These are phyloP conservation scores for Pisolithus orientalis DNA, from an alignment of 768 basidiomycete genomes.

Conservation along the genomic window DNA sequence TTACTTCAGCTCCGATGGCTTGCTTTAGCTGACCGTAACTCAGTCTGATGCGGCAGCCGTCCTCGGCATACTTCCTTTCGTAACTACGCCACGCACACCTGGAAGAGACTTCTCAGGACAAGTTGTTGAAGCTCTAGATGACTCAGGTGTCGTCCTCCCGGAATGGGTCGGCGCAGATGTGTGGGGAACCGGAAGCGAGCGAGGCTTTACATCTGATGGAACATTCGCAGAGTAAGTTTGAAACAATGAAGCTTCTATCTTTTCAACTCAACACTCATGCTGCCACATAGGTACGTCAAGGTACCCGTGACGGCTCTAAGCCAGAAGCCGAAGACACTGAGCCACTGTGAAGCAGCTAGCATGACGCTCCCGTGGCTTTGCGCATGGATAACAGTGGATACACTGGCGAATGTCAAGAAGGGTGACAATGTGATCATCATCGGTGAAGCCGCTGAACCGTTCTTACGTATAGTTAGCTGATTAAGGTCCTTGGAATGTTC, in stretches of 20 bases:
- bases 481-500: not conserved
- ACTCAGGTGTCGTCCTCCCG: slow-evolving; percentile 9
- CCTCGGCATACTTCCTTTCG: slow-evolving; percentile 23
- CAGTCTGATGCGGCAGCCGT: slow-evolving; percentile 28
- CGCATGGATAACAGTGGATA: slow-evolving; percentile 32
- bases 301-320: slow-evolving; percentile 25
- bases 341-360: slow-evolving; percentile 23
- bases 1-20: not conserved
- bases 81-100: slow-evolving; percentile 26
- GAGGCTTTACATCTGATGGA: slow-evolving; percentile 28
- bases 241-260: not conserved
- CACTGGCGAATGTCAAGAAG: slow-evolving; percentile 25
- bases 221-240: slow-evolving; percentile 28
- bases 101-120: slow-evolving; percentile 31
- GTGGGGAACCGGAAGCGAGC: slow-evolving; percentile 28
- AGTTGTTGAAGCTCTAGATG: slow-evolving; percentile 27
- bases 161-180: slow-evolving; percentile 26
- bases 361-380: slow-evolving; percentile 31
- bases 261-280: not conserved
- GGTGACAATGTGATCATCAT: slow-evolving; percentile 30
- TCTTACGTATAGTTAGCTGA: not conserved
- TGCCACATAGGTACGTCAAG: slow-evolving; percentile 17
- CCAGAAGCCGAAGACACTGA: slow-evolving; percentile 23
- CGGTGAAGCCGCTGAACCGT: slow-evolving; percentile 7
- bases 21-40: not conserved